These are phyloP conservation scores for Aechmea fasciata DNA, from an alignment of 176 grass and related monocot genomes.

Conservation along the genomic window DNA sequence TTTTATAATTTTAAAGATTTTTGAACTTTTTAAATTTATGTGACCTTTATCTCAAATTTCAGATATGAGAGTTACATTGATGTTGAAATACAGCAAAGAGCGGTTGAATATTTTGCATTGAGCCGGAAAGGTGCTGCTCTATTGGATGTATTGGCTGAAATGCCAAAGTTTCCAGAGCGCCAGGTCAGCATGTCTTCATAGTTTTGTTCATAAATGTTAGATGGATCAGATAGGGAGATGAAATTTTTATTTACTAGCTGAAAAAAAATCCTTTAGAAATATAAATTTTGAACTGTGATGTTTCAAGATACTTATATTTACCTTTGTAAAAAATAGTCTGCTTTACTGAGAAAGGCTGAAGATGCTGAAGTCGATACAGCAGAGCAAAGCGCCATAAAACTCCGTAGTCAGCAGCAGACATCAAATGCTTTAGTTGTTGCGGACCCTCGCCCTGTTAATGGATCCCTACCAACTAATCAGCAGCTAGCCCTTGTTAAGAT, in stretches of 20 bases:
- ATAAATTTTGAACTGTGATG: conserved; percentile 4
- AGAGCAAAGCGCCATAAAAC: conserved; percentile 98
- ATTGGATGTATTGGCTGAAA: conserved; percentile 89
- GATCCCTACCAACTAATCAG: conserved; percentile 47
- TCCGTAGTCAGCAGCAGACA: conserved; percentile 85
- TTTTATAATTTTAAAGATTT: conserved; percentile 14
- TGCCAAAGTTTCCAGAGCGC: conserved; percentile 98
- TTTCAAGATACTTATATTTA: conserved; percentile 2
- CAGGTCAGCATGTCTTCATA: conserved; percentile 35
- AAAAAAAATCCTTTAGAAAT: not conserved
- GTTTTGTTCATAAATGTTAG: too few relatives aligned
- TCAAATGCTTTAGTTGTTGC: conserved; percentile 83
- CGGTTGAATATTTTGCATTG: conserved; percentile 91
- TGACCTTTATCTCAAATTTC: conserved; percentile 14
- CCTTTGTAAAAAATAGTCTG: conserved; percentile 64
- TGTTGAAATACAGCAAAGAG: conserved; percentile 97
- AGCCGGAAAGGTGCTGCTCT: conserved; percentile 85
- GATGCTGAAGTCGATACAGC: conserved; percentile 95
- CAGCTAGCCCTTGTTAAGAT: conserved; percentile 88
- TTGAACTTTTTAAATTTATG: conserved; percentile 8
- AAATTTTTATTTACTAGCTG: not conserved
- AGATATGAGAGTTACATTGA: conserved; percentile 99
- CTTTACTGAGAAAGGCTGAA: conserved; percentile 92
- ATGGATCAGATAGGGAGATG: not conserved
- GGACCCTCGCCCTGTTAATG: conserved; percentile 60